Evolutionary conservation across 2,329 filamentous ascomycete genomes (phyloP), one percentile per base, ranked within the genome.

Genomic region (Colletotrichum musae): DNA sequence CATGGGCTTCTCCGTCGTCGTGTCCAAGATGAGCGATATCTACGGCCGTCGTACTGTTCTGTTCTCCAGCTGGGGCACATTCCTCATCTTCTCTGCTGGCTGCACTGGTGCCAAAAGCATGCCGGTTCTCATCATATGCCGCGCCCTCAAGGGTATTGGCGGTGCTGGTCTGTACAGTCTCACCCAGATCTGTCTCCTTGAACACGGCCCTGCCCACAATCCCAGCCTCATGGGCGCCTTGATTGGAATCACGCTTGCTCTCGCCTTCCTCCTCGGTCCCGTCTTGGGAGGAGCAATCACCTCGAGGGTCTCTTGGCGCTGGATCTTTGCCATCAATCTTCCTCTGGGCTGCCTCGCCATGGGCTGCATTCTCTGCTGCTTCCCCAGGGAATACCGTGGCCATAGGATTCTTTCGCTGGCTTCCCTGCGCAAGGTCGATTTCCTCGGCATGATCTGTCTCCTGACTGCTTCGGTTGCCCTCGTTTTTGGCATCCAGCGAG

Each of bases 261-360:
- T 88, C 13, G 86, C 88, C 0, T 89, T 89, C 71, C 83, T 91
- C 4, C 79, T 91, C 1, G 89, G 89, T 0, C 88, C 89, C 1
- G 76, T 91, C 2, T 77, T 91, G 4, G 89, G 88, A 5, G 89
- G 88, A 2, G 79, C 84, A 3, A 86, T 91, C 24, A 84, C 87
- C 1, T 81, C 85, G n/a, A 77, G 82, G 2, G 82, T 83, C 18
- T 82, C 81, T 51, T 91, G 89, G 89, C 81, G 86, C 58, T 89
- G 87, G 81, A 82, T 91, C 47, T 91, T 91, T 75, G 87, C 87
- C 76, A 86, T 90, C 75, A 91, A 91, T 87, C 80, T 88, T 24
- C 87, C 87, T 0, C 83, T 85, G 71, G 85, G 86, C 1, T 74
- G 84, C 2, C 72, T 83, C 12, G 81, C 84, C 4, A 80, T 88